phyloP scores from a whole-genome alignment of 129 eudicot species.

The Cynara cardunculus region DNA sequence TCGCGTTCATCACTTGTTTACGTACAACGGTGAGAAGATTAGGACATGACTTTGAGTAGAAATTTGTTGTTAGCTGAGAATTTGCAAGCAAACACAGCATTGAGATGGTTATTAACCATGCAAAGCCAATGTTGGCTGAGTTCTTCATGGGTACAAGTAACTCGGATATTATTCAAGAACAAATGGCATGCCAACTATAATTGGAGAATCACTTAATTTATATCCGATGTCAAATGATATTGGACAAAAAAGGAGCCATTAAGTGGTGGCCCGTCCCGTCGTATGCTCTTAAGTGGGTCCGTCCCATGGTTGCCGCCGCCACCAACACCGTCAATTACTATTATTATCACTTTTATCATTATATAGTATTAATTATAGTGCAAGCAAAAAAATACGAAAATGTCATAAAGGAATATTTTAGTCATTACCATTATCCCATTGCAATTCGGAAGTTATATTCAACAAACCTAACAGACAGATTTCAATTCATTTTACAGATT shows the following conservation, averaged over 20 bases:
- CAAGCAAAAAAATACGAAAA: background rate
- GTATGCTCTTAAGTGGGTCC: background rate
- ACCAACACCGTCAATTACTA: background rate
- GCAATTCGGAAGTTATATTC: background rate
- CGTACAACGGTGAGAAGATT: conserved; percentile 23
- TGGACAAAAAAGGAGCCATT: conserved; percentile 5
- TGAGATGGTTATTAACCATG: conserved; percentile 37
- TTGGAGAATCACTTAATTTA: conserved; percentile 14
- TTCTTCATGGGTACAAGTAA: conserved; percentile 17
- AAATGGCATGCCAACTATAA: conserved; percentile 11
- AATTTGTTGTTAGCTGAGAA: conserved; percentile 38
- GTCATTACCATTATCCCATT: background rate
- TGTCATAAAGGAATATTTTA: background rate
- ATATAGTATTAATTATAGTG: background rate
- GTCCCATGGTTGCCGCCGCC: background rate
- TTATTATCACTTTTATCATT: background rate
- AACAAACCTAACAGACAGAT: background rate
- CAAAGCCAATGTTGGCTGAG: conserved; percentile 19
- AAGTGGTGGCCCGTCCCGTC: background rate
- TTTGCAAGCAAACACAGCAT: conserved; percentile 32
- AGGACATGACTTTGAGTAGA: conserved; percentile 38
- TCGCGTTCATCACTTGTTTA: conserved; percentile 22
- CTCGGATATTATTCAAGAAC: background rate
- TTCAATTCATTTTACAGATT: background rate
- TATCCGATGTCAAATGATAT: conserved; percentile 14